Conservation (phyloP, 1,139 yeast genomes). For the Nakaseomyces kungkrabaensis region DNA sequence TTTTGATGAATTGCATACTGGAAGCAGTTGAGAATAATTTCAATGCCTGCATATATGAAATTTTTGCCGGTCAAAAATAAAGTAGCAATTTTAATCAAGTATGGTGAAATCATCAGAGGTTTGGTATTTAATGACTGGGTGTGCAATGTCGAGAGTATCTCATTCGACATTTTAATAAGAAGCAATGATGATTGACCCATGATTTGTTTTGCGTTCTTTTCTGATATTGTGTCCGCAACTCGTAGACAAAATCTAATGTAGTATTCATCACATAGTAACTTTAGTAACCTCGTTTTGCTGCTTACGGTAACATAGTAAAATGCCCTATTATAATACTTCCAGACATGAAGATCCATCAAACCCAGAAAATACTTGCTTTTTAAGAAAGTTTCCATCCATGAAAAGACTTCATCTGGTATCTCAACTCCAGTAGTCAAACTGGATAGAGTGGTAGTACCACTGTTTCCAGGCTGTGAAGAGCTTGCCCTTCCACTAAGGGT, state of each 20-base stretch:
- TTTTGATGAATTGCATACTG: constrained; percentile 9
- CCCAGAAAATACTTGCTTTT: constrained; percentile 1
- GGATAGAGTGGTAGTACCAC: background rate
- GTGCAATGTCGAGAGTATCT: background rate
- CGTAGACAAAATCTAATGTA: constrained; percentile 6
- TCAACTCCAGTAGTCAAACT: background rate
- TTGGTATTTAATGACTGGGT: background rate
- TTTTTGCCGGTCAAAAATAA: constrained; percentile 9
- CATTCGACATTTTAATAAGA: background rate
- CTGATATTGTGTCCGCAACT: constrained; percentile 1
- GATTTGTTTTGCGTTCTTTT: background rate
- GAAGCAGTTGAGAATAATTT: constrained; percentile 16
- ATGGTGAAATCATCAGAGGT: background rate
- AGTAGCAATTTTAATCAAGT: constrained; percentile 4
- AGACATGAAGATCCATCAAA: constrained; percentile 12
- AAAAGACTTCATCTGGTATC: background rate
- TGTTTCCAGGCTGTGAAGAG: background rate
- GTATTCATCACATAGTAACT: constrained; percentile 4
- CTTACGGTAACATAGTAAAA: constrained; percentile 11
- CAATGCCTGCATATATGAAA: constrained; percentile 17
- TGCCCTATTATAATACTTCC: constrained; percentile 21
- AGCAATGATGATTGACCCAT: constrained; percentile 1
- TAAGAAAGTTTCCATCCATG: background rate
- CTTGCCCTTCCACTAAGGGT: background rate
- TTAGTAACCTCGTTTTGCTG: constrained; percentile 7